These are phyloP conservation scores for Ramichloridium luteum DNA, from an alignment of 2,329 filamentous ascomycete species.

Conservation along the genomic window DNA sequence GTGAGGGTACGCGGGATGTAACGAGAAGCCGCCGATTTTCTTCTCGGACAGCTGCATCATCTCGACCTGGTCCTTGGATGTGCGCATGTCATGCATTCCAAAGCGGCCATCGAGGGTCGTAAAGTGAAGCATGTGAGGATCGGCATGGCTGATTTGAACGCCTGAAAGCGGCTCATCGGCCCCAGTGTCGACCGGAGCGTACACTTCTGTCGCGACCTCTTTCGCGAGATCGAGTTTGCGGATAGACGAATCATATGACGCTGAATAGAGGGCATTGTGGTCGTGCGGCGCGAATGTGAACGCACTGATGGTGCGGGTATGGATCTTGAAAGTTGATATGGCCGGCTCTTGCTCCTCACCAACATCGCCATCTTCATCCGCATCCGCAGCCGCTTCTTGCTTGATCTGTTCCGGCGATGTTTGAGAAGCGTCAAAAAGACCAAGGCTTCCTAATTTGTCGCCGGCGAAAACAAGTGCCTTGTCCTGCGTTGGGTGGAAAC, in stretches of 20 bases:
- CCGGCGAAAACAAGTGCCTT: slow-evolving; percentile 88
- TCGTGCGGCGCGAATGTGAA: slow-evolving; percentile 68
- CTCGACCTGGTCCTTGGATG: slow-evolving; percentile 42
- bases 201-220: slow-evolving; percentile 68
- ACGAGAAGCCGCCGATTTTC: slow-evolving; percentile 88
- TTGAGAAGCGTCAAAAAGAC: slow-evolving; percentile 81
- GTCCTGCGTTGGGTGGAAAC: slow-evolving; percentile 74
- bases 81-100: slow-evolving; percentile 67
- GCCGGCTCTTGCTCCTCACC: slow-evolving; percentile 55
- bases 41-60: slow-evolving; percentile 72
- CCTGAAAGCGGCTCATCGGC: slow-evolving; percentile 73
- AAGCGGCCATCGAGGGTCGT: slow-evolving; percentile 73
- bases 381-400: slow-evolving; percentile 40
- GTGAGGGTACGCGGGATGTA: slow-evolving; percentile 70
- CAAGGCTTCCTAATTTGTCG: slow-evolving; percentile 83
- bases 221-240: slow-evolving; percentile 74
- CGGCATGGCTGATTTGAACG: slow-evolving; percentile 60
- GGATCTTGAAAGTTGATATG: slow-evolving; percentile 83
- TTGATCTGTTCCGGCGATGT: slow-evolving; percentile 34
- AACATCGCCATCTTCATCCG: slow-evolving; percentile 57
- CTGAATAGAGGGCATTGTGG: slow-evolving; percentile 63
- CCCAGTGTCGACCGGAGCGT: slow-evolving; percentile 55
- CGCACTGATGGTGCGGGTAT: slow-evolving; percentile 75
- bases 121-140: slow-evolving; percentile 69
- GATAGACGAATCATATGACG: slow-evolving; percentile 88